Conservation (phyloP, 2,329 filamentous ascomycete species). For the Diaporthe eres region DNA sequence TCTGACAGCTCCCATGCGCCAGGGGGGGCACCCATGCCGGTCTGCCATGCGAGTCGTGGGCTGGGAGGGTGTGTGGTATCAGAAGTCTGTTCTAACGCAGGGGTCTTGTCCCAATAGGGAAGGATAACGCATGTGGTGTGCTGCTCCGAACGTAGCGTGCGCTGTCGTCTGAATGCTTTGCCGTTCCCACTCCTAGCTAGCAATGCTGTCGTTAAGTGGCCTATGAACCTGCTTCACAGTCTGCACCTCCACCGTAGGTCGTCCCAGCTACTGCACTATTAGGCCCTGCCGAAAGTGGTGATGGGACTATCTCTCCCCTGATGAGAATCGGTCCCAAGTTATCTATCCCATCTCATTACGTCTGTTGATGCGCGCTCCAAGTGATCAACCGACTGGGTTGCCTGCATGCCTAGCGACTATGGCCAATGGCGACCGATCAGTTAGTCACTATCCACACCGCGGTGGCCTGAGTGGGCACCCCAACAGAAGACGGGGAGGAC, state of each 20-base stretch:
- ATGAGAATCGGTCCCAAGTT: conserved; percentile 9
- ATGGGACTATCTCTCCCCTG: background rate
- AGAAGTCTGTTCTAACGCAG: conserved; percentile 6
- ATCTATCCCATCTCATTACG: conserved; percentile 10
- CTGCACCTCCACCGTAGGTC: background rate
- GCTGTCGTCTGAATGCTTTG: background rate
- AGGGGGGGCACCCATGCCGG: background rate
- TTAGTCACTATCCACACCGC: too few relatives aligned
- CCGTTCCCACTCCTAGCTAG: background rate
- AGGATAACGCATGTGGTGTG: conserved; percentile 11
- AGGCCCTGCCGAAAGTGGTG: background rate
- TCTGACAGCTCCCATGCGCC: conserved; percentile 14
- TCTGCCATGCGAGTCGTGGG: conserved; percentile 17
- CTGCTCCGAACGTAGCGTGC: background rate
- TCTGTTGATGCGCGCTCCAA: background rate
- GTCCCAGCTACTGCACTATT: background rate
- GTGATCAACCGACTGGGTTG: background rate
- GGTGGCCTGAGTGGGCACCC: background rate
- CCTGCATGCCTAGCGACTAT: background rate
- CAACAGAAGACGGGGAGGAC: background rate
- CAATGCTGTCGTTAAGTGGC: background rate
- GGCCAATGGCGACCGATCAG: background rate
- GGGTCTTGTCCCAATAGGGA: background rate
- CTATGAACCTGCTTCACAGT: background rate
- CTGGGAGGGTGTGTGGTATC: background rate